Evolutionary conservation across 768 basidiomycete genomes (phyloP).

Genomic region (Mycena crocata): DNA sequence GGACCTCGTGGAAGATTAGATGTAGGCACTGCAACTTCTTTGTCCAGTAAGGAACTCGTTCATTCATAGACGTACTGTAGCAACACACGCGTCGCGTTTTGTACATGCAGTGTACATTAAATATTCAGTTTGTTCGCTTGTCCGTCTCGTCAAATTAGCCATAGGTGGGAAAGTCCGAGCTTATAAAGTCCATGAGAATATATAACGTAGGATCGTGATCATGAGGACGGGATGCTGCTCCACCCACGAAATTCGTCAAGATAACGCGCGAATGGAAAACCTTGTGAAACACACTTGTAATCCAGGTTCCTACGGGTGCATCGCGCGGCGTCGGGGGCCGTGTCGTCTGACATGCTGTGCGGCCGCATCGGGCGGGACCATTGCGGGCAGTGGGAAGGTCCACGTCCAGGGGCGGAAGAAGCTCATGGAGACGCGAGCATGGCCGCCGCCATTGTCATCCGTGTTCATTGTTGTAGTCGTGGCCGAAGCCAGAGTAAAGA

Average conservation of each 20-base stretch:
- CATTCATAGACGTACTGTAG: too few species aligned
- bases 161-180: too few species aligned
- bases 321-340: constrained; percentile 19
- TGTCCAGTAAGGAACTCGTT: too few species aligned
- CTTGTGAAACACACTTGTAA: neutral
- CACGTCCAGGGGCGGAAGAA: constrained; percentile 28
- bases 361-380: neutral
- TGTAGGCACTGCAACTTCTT: too few species aligned
- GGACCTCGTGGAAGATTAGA: too few species aligned
- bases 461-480: too few species aligned
- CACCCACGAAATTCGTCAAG: neutral
- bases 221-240: neutral
- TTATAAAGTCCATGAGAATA: neutral
- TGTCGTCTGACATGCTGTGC: constrained; percentile 16
- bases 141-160: too few species aligned
- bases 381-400: neutral
- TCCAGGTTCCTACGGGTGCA: constrained; percentile 16
- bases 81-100: too few species aligned
- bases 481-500: constrained; percentile 6
- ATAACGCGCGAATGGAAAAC: neutral
- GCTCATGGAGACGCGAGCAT: neutral
- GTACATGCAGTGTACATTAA: too few species aligned
- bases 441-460: neutral
- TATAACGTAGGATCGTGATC: neutral
- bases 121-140: too few species aligned